Base-by-base conservation (phyloP, 2,329 filamentous ascomycete genomes). In the Juglanconis juglandina region DNA sequence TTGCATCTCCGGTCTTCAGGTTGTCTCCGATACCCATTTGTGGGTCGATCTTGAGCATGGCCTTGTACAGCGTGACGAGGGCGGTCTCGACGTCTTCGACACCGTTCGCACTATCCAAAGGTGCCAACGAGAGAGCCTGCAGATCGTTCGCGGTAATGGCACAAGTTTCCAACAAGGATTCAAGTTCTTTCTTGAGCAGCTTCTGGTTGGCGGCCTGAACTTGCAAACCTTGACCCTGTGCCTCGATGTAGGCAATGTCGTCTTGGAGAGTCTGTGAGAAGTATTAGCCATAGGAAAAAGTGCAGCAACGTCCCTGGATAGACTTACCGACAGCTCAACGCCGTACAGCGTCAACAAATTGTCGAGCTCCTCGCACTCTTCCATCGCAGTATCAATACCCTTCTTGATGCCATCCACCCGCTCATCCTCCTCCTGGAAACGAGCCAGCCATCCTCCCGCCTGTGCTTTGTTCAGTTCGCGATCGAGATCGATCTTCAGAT, bases 121-220 rank as follows among this genome's bases (percentile, higher is more conserved):
- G 89, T 14, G 89, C 88, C 51, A 86, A 78, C 66, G 86, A 85
- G 30, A 99, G 80, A 6, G 91, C 86, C 56, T 88, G 86, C 14
- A 99, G 82, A 64, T 94, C 88, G 46, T 85, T 79, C 1, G 84
- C 79, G 4, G 92, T 92, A 60, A 98, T 96, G 10, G 92, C 93
- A 58, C 96, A 93, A 0, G 92, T 97, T 66, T 93, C 88, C 32
- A 99, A 82, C n/a, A 98, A 80, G 39, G 88, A 90, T 71, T 96
- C 87, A 1, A 99, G 82, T 73, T 99, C 95, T 64, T 88, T 91
- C 73, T 94, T 92, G 51, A 99, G 82, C 34, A 96, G 83, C 73
- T 96, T 96, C 72, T 99, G 95, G 68, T 99, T 99, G 46, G 95
- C 92, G 24, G 94, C 94, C 75, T 98, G 95, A 6, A 99, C 94